Base-by-base conservation (phyloP, 2,329 filamentous ascomycete genomes). In the Leptographium galeiforme region DNA sequence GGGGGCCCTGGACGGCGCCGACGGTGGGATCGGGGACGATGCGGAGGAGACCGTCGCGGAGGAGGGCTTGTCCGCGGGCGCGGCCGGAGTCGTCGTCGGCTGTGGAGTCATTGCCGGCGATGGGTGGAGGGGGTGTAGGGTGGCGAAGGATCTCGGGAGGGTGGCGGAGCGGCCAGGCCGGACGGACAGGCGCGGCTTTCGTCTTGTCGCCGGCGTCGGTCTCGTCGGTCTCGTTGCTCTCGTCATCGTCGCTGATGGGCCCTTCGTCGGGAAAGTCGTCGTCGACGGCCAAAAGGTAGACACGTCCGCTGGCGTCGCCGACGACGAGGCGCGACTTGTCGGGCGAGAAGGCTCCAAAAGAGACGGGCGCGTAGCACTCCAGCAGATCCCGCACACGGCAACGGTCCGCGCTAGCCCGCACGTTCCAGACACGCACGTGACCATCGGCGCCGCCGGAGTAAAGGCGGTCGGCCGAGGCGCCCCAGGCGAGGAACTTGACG, bases 401-500 rank as follows among this genome's bases (percentile, higher is more conserved):
- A 75, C 51, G 67, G 62, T 2, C n/a, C 7, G 19, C 47, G 16
- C 18, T 4, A 25, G 10, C 8, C 18, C 76, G 73, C 10, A 84
- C 65, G 57, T 83, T 78, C 81, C 81, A 84, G 2, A 79, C 77
- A 56, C 79, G 82, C 16, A 84, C 70, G 0, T 5, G 25, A 5
- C 25, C 25, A 25, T 25, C 25, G 25, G 25, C 25, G 25, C 25
- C 25, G 25, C 25, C 25, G 5, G 25, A 25, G 5, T 25, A 25
- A 5, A 76, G 69, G 1, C 81, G 81, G 56, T 84, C 81, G 1
- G 80, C 82, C 0, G 77, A 78, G 1, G 68, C 72, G 1, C 78
- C 80, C 81, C 80, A 84, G 5, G 78, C 74, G 0, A 74, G 75
- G 58, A 84, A 83, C 60, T 82, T 83, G 44, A 83, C 77, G 2